A percentile compares a stretch with the other conserved stretches of the same genome.
These are phyloP conservation scores for Neophaeococcomyces aloes DNA, from an alignment of 2,329 filamentous ascomycete species.

Conservation along the genomic window DNA sequence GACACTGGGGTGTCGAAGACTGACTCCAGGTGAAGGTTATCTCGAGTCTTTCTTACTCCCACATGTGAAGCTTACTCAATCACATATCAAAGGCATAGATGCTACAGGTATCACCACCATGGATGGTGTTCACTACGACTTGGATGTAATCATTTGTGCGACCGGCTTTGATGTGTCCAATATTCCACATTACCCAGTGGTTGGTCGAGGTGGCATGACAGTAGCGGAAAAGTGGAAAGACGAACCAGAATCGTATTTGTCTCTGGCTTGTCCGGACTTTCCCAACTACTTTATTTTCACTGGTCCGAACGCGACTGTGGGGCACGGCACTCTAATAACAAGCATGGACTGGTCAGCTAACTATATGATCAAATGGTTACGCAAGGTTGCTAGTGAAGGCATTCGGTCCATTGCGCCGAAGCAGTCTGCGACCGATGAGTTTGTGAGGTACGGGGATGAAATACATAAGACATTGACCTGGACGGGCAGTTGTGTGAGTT, in stretches of 20 bases:
- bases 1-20: conserved; percentile 34
- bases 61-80: conserved; percentile 32
- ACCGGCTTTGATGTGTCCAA: conserved; percentile 37
- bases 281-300: conserved; percentile 29
- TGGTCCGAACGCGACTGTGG: conserved; percentile 24
- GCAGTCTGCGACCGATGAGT: conserved; percentile 25
- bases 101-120: conserved; percentile 31
- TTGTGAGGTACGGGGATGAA: conserved; percentile 26
- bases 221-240: conserved; percentile 24
- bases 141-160: conserved; percentile 34
- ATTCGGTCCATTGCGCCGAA: conserved; percentile 25
- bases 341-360: conserved; percentile 22
- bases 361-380: conserved; percentile 25
- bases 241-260: conserved; percentile 24
- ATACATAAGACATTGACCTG: conserved; percentile 25
- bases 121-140: conserved; percentile 30
- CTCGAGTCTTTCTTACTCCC: conserved; percentile 37
- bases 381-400: conserved; percentile 27
- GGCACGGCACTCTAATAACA: conserved; percentile 24
- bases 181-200: conserved; percentile 27
- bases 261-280: conserved; percentile 20
- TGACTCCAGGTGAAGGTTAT: conserved; percentile 44
- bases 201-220: conserved; percentile 23
- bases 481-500: conserved; percentile 15
- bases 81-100: conserved; percentile 34